Percentiles rank a stretch among this genome's conserved stretches.
phyloP scores from a whole-genome alignment of 306 rosid species.

The Dalbergia cochinchinensis region DNA sequence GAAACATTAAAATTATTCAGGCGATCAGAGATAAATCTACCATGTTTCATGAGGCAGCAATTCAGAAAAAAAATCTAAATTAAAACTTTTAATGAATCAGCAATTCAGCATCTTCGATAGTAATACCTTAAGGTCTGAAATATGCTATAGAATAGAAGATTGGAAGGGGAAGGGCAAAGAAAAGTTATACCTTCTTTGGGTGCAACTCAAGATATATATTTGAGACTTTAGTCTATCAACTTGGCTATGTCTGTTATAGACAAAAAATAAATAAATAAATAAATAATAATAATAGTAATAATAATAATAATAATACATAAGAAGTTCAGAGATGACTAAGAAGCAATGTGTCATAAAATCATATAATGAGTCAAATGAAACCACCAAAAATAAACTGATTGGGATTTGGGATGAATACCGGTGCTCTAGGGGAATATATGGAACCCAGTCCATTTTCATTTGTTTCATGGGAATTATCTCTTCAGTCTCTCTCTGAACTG shows the following conservation, averaged over 20 bases:
- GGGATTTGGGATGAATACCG: constrained; percentile 44
- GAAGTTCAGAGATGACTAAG: constrained; percentile 24
- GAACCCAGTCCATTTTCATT: constrained; percentile 99
- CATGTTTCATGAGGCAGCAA: too few relatives aligned
- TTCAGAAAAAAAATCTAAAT: too few relatives aligned
- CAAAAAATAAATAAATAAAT: constrained; percentile 41
- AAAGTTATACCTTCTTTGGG: constrained; percentile 80
- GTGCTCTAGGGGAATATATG: constrained; percentile 78
- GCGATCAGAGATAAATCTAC: too few relatives aligned
- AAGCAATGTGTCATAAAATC: constrained; percentile 17
- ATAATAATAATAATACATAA: too few relatives aligned
- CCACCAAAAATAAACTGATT: constrained; percentile 28
- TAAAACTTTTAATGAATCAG: not conserved
- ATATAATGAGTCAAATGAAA: constrained; percentile 8
- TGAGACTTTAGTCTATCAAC: constrained; percentile 69
- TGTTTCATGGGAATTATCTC: constrained; percentile 94
- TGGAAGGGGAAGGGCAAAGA: not conserved
- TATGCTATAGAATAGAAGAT: not conserved
- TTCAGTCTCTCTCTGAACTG: constrained; percentile 91
- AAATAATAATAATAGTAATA: too few relatives aligned
- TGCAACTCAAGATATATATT: constrained; percentile 86
- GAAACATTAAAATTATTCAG: too few relatives aligned
- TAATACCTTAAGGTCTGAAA: not conserved
- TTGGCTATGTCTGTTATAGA: constrained; percentile 69
- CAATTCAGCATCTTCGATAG: not conserved